Evolutionary conservation across 352 stramenopile genomes (phyloP).

Genomic region (Globisporangium uncinulatum): DNA sequence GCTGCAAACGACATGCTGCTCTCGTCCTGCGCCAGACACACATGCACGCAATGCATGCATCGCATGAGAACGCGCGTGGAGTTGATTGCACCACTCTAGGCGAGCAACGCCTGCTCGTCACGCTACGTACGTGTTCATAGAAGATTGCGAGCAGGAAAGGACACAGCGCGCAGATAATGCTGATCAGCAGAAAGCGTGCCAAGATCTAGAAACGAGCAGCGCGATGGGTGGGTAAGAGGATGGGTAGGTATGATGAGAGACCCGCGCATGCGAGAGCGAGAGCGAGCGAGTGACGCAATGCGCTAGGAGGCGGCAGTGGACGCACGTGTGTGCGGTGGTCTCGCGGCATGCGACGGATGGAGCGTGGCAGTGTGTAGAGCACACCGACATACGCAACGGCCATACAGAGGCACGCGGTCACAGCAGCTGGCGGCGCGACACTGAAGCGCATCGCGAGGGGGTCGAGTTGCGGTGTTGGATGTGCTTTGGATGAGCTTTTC

Average conservation of each 20-base stretch:
- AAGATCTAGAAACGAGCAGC: conserved; percentile 48
- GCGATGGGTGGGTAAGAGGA: neutral
- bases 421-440: conserved; percentile 52
- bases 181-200: conserved; percentile 84
- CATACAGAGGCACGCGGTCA: conserved; percentile 79
- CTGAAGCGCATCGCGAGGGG: conserved; percentile 71
- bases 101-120: neutral
- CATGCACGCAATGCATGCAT: neutral
- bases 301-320: neutral
- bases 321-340: conserved; percentile 82
- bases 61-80: neutral
- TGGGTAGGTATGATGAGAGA: neutral
- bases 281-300: neutral
- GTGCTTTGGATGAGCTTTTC: too few species aligned
- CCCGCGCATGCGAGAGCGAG: neutral
- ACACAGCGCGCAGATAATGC: conserved; percentile 79
- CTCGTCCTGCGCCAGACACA: conserved; percentile 41
- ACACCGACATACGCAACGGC: conserved; percentile 79
- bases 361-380: conserved; percentile 74
- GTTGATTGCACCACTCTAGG: neutral
- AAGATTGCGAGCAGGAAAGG: conserved; percentile 79
- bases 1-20: conserved; percentile 72
- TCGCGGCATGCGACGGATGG: conserved; percentile 68
- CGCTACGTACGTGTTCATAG: conserved; percentile 64
- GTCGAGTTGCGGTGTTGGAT: neutral